A percentile compares a stretch with the other conserved stretches of the same genome.
phyloP scores from a whole-genome alignment of 2,329 filamentous ascomycete species.

The Xylariomycetidae sp. region DNA sequence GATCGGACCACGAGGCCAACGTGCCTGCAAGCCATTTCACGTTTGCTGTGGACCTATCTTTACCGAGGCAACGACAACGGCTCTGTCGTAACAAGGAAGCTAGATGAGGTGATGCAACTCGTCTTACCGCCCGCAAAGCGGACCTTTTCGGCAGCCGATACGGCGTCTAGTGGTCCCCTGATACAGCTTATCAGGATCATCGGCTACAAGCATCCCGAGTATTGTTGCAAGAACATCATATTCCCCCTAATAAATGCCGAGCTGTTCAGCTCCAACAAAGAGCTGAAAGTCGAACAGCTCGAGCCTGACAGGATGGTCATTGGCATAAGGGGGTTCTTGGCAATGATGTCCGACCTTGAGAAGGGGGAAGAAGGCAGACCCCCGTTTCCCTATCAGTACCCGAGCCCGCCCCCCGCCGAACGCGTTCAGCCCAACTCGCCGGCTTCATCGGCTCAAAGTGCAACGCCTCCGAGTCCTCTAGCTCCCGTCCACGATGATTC shows the following conservation, averaged over 20 bases:
- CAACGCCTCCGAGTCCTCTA: conserved; percentile 19
- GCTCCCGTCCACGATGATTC: conserved; percentile 49
- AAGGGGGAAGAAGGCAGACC: conserved; percentile 71
- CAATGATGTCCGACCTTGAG: conserved; percentile 88
- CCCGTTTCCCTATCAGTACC: conserved; percentile 72
- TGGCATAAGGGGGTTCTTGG: conserved; percentile 87
- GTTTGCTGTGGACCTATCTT: conserved; percentile 89
- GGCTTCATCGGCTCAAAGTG: conserved; percentile 33
- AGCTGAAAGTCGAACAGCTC: conserved; percentile 82
- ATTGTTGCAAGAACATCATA: conserved; percentile 88
- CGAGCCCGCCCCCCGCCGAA: conserved; percentile 33
- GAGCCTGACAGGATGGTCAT: conserved; percentile 98
- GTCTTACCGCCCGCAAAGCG: conserved; percentile 76
- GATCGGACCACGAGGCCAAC: conserved; percentile 73
- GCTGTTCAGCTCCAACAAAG: conserved; percentile 68
- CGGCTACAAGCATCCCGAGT: conserved; percentile 87
- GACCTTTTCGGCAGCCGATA: conserved; percentile 75
- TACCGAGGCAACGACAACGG: conserved; percentile 73
- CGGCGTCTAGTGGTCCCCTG: conserved; percentile 77
- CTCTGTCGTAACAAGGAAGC: conserved; percentile 63
- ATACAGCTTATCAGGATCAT: conserved; percentile 94
- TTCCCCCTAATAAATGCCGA: conserved; percentile 93
- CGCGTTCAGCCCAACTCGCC: conserved; percentile 43
- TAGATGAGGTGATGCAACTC: conserved; percentile 84
- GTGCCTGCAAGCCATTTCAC: conserved; percentile 82